These are phyloP conservation scores for Diospyros lotus DNA, from an alignment of 148 eudicot species.

Conservation along the genomic window DNA sequence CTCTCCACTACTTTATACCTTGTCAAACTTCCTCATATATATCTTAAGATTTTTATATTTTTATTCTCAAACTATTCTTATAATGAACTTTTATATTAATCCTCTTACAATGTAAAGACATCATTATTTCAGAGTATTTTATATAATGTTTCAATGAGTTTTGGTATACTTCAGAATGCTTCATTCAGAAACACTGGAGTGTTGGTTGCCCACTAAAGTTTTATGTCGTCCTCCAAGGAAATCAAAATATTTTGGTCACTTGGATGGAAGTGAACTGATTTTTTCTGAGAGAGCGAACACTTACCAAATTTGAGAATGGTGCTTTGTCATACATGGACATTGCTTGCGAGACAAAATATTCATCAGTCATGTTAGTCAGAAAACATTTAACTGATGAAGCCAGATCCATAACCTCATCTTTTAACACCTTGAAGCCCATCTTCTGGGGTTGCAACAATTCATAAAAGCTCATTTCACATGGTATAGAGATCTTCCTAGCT, in stretches of 20 bases:
- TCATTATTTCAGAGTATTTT: neutral
- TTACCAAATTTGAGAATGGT: slow-evolving; percentile 79
- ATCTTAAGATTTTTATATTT: too few relatives aligned
- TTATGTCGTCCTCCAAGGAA: too few relatives aligned
- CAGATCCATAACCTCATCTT: slow-evolving; percentile 47
- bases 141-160: too few relatives aligned
- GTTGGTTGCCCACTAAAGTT: too few relatives aligned
- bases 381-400: slow-evolving; percentile 44
- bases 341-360: slow-evolving; percentile 55
- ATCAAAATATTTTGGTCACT: too few relatives aligned
- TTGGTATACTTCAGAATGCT: too few relatives aligned
- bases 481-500: slow-evolving; percentile 40
- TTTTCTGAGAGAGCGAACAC: neutral
- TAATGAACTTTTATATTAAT: neutral
- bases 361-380: slow-evolving; percentile 60
- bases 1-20: too few relatives aligned
- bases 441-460: slow-evolving; percentile 46
- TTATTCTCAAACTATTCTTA: neutral
- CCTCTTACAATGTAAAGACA: neutral
- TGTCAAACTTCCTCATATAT: too few relatives aligned
- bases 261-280: too few relatives aligned
- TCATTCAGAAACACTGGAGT: too few relatives aligned
- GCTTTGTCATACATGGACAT: slow-evolving; percentile 68
- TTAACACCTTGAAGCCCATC: slow-evolving; percentile 24
- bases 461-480: slow-evolving; percentile 39